Percentiles rank a stretch among this genome's conserved stretches.
Conservation (phyloP, 2,329 filamentous ascomycete genomes). For the Truncatella angustata region DNA sequence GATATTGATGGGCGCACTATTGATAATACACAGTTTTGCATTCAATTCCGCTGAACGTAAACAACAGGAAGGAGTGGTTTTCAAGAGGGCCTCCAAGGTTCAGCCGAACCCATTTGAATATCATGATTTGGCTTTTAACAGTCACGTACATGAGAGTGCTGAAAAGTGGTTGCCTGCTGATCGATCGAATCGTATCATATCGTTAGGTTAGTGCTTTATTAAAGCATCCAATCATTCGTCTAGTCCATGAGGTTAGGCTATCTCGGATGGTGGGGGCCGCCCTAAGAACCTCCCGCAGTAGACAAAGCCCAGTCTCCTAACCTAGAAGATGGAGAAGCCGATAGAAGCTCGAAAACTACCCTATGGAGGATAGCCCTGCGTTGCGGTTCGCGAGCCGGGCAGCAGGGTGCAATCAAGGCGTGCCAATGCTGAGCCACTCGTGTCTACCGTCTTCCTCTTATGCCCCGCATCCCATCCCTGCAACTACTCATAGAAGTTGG, state of each 20-base stretch:
- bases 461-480: not conserved
- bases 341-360: not conserved
- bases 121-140: too few relatives aligned
- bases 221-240: not conserved
- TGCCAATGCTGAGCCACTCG: not conserved
- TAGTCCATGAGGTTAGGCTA: not conserved
- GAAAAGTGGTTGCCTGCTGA: constrained; percentile 4
- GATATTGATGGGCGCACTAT: too few relatives aligned
- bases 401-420: not conserved
- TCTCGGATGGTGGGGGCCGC: not conserved
- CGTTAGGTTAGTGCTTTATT: too few relatives aligned
- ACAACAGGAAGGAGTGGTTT: too few relatives aligned
- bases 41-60: too few relatives aligned
- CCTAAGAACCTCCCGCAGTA: not conserved
- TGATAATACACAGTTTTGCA: too few relatives aligned
- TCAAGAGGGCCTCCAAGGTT: too few relatives aligned
- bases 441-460: not conserved
- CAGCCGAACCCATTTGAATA: too few relatives aligned
- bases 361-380: not conserved
- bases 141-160: not conserved
- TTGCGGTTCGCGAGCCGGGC: not conserved
- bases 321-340: not conserved
- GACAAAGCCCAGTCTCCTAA: not conserved
- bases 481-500: not conserved
- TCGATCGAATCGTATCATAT: not conserved